phyloP scores from a whole-genome alignment of 2,329 filamentous ascomycete species.

The Penicillium janthinellum region DNA sequence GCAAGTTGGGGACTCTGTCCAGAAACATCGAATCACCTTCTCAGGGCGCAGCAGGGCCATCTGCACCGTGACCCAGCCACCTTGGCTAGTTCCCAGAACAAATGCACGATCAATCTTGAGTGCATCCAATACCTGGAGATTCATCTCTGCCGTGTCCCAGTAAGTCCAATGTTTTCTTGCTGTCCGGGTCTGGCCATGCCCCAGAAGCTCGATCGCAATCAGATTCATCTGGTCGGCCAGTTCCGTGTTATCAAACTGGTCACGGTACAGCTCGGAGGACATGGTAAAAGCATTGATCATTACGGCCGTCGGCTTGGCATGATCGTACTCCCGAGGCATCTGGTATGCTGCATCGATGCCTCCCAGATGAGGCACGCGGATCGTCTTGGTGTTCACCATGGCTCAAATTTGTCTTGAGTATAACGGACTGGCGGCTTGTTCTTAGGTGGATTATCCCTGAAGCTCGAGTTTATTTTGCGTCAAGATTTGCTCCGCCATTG shows the following conservation, averaged over 20 bases:
- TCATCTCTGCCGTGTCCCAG: constrained; percentile 59
- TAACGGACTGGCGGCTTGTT: background rate
- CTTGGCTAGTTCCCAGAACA: constrained; percentile 56
- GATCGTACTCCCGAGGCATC: constrained; percentile 50
- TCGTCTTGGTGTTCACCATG: constrained; percentile 34
- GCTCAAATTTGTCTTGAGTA: background rate
- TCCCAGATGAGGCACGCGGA: constrained; percentile 53
- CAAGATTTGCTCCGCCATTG: background rate
- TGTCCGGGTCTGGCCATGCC: constrained; percentile 54
- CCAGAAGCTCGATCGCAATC: constrained; percentile 57
- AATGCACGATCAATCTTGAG: constrained; percentile 50
- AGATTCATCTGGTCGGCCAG: constrained; percentile 50
- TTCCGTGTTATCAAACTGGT: constrained; percentile 41
- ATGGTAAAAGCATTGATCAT: constrained; percentile 57
- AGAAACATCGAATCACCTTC: constrained; percentile 35
- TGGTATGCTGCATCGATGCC: constrained; percentile 54
- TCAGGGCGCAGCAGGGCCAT: constrained; percentile 57
- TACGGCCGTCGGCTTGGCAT: constrained; percentile 54
- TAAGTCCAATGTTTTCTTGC: constrained; percentile 54
- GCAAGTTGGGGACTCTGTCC: background rate
- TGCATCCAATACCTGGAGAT: constrained; percentile 56
- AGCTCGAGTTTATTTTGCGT: background rate
- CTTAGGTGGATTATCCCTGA: background rate
- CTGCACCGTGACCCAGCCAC: constrained; percentile 54
- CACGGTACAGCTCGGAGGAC: constrained; percentile 48